phyloP scores from a whole-genome alignment of 108 stramenopile genomes.

The Schizochytrium sp. region DNA sequence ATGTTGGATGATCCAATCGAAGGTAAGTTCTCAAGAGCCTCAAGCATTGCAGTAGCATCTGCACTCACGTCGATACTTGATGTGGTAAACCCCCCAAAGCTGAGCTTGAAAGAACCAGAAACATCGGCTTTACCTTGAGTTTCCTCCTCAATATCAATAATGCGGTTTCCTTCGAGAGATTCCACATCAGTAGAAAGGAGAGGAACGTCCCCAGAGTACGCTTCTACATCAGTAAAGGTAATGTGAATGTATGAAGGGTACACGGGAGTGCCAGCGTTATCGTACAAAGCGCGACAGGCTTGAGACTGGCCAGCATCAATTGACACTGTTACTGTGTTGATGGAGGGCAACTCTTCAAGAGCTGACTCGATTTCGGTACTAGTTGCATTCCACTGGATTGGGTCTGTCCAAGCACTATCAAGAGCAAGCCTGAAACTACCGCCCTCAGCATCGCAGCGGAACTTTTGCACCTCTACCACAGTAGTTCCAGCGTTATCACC shows the following conservation, averaged over 20 bases:
- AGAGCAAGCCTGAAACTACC: slow-evolving; percentile 80
- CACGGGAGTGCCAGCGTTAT: background rate
- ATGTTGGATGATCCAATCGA: slow-evolving; percentile 71
- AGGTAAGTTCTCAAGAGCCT: slow-evolving; percentile 77
- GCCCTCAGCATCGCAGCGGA: slow-evolving; percentile 83
- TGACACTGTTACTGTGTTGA: slow-evolving; percentile 5
- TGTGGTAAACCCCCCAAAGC: slow-evolving; percentile 79
- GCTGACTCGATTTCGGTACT: slow-evolving; percentile 56
- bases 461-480: slow-evolving; percentile 68
- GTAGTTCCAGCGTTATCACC: slow-evolving; percentile 64
- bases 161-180: slow-evolving; percentile 68
- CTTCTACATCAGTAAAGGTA: background rate
- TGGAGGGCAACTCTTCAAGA: background rate
- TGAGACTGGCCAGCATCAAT: slow-evolving; percentile 47
- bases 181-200: slow-evolving; percentile 67
- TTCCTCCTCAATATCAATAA: slow-evolving; percentile 63
- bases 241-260: background rate
- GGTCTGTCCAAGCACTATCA: slow-evolving; percentile 75
- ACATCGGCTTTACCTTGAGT: slow-evolving; percentile 69
- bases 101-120: slow-evolving; percentile 77
- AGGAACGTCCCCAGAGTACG: slow-evolving; percentile 64
- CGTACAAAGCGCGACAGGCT: slow-evolving; percentile 55
- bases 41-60: slow-evolving; percentile 69
- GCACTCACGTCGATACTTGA: slow-evolving; percentile 68
- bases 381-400: slow-evolving; percentile 76